These are phyloP conservation scores for Kwoniella shivajii DNA, from an alignment of 1,284 basidiomycete genomes.

Conservation along the genomic window DNA sequence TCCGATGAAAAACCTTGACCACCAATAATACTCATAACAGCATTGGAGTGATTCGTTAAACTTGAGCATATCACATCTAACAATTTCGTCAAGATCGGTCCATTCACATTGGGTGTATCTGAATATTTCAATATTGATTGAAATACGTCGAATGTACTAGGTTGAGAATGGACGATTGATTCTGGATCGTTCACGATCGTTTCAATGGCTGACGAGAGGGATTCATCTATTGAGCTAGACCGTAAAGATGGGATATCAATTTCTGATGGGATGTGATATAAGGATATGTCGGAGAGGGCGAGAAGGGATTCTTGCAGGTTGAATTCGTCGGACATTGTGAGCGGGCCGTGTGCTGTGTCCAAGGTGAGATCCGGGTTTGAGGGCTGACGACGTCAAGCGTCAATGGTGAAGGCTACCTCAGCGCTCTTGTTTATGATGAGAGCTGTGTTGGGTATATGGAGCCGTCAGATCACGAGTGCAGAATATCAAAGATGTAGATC, in stretches of 20 bases:
- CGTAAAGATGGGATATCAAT: conserved; percentile 62
- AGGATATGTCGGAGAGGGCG: conserved; percentile 61
- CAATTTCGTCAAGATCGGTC: conserved; percentile 43
- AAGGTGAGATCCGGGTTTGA: no score
- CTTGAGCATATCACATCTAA: conserved; percentile 43
- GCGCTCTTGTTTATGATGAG: no score
- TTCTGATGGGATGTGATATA: conserved; percentile 67
- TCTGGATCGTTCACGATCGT: conserved; percentile 72
- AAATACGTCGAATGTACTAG: conserved; percentile 73
- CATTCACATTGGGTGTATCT: conserved; percentile 38
- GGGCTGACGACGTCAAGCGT: no score
- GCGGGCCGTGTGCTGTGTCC: no score
- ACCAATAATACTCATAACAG: conserved; percentile 35
- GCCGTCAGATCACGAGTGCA: no score
- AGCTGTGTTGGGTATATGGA: no score
- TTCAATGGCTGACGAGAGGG: conserved; percentile 63
- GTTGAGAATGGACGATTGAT: conserved; percentile 61
- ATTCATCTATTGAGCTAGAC: conserved; percentile 53
- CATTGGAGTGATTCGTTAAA: conserved; percentile 38
- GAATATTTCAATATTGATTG: conserved; percentile 65
- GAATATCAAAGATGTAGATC: no score
- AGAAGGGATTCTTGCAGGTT: conserved; percentile 76
- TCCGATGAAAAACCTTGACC: conserved; percentile 47
- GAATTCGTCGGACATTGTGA: conserved; percentile 57
- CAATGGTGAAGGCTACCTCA: no score